phyloP scores from a whole-genome alignment of 2,329 filamentous ascomycete species.

The Botryotinia convoluta region DNA sequence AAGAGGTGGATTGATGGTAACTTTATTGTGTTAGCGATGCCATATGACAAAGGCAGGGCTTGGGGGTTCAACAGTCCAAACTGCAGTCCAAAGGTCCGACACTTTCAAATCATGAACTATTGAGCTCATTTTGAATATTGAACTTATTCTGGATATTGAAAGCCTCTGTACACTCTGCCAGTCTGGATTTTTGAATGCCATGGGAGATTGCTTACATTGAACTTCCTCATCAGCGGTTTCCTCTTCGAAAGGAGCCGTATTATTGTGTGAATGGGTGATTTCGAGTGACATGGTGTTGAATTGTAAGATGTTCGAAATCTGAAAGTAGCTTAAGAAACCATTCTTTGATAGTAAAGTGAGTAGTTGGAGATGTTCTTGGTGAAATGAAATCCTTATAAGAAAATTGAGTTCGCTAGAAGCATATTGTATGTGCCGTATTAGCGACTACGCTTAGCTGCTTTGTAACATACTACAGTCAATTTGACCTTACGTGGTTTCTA shows the following conservation, averaged over 20 bases:
- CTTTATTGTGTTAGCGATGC: background rate
- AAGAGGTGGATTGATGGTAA: background rate
- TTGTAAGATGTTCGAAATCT: background rate
- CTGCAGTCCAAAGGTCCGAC: background rate
- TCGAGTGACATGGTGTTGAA: background rate
- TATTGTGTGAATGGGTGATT: rapidly evolving
- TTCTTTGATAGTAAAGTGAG: background rate
- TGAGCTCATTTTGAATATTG: background rate
- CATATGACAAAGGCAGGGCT: rapidly evolving
- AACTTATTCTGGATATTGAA: background rate
- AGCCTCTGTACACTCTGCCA: background rate
- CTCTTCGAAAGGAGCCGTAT: too few species aligned
- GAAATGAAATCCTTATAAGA: background rate
- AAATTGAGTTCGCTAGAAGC: background rate
- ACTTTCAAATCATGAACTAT: background rate
- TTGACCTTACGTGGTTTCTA: rapidly evolving
- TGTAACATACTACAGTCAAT: background rate
- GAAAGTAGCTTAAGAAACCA: background rate
- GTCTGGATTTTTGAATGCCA: too few species aligned
- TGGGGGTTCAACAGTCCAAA: background rate
- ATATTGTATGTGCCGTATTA: too few species aligned
- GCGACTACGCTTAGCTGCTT: background rate
- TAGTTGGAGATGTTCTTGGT: background rate
- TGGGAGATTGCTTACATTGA: background rate
- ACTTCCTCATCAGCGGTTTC: background rate